Base-by-base conservation (phyloP, 768 basidiomycete genomes). In the Asterophora parasitica region DNA sequence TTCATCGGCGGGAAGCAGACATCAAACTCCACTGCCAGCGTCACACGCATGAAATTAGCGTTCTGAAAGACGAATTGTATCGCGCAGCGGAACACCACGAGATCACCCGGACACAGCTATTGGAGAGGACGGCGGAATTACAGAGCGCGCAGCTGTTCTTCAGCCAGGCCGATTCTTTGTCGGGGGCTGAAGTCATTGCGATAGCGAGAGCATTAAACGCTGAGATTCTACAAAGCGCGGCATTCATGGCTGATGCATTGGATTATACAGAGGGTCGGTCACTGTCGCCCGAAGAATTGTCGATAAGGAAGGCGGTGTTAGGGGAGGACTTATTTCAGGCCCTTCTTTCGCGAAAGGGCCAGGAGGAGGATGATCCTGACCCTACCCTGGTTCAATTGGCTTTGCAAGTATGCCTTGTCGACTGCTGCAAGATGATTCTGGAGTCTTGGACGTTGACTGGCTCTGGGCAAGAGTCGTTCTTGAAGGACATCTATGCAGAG, bases 201-300 rank as follows among this genome's bases (percentile, higher is more conserved):
- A 55, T 63, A 51, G 59, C 73, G 26, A 69, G 76, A 20, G 59
- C 62, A 0, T 56, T 79, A 48, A 79, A 79, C 51, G 59, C 63
- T 17, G 78, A 79, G 53, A 73, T 78, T 17, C 62, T 74, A 32
- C 78, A 79, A 49, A 62, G 64, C 10, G 58, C 71, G 3, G 72
- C 75, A 19, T 65, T 70, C 54, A 70, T 79, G 42, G 67, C 73
- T 0, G 75, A 77, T 47, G 50, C 51, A 4, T 58, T 65, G 53
- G 16, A 42, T 3, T 49, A 37, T 38, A 16, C 42, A 17, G 6
- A 15, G 4, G 33, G 28, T 11, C 26, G 32, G 16, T 20, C 51
- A 19, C 37, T 11, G 35, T 28, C 2, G 7, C 1, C 10, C 8
- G 45, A 39, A n/a, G 44, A 42, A 37, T 16, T 15, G 7, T 13